phyloP scores from a whole-genome alignment of 352 stramenopile species.

The Phytophthora pluvialis region DNA sequence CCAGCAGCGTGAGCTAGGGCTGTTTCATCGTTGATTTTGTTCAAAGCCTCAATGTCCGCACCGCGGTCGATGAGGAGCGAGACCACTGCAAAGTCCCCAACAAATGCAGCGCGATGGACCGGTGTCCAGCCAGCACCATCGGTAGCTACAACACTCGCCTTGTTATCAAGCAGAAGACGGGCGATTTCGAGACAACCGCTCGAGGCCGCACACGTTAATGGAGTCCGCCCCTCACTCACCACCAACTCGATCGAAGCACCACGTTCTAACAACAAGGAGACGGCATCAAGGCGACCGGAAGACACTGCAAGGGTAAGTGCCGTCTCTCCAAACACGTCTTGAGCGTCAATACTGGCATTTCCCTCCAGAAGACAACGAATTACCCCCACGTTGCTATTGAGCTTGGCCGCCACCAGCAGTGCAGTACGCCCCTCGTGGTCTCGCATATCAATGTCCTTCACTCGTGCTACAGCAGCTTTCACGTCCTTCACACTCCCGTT shows the following conservation, averaged over 20 bases:
- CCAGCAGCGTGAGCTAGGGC: neutral
- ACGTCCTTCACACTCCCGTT: neutral
- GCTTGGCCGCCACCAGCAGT: neutral
- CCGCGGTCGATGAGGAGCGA: neutral
- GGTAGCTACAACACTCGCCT: neutral
- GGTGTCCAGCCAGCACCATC: neutral
- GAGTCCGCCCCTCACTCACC: neutral
- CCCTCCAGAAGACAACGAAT: conserved; percentile 1
- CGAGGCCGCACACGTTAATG: neutral
- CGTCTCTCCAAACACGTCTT: neutral
- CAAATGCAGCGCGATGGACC: neutral
- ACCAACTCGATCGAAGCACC: neutral
- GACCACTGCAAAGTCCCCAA: neutral
- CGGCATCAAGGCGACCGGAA: neutral
- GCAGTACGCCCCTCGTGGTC: neutral
- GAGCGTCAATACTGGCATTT: neutral
- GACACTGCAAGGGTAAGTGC: neutral
- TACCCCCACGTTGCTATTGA: neutral
- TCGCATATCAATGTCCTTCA: neutral
- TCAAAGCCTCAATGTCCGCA: neutral
- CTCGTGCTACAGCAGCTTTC: neutral
- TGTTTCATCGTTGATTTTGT: conserved; percentile 3
- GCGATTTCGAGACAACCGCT: neutral
- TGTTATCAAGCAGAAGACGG: neutral
- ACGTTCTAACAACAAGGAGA: neutral